These are phyloP conservation scores for Halophytophthora batemanensis DNA, from an alignment of 352 stramenopile species.

Conservation along the genomic window DNA sequence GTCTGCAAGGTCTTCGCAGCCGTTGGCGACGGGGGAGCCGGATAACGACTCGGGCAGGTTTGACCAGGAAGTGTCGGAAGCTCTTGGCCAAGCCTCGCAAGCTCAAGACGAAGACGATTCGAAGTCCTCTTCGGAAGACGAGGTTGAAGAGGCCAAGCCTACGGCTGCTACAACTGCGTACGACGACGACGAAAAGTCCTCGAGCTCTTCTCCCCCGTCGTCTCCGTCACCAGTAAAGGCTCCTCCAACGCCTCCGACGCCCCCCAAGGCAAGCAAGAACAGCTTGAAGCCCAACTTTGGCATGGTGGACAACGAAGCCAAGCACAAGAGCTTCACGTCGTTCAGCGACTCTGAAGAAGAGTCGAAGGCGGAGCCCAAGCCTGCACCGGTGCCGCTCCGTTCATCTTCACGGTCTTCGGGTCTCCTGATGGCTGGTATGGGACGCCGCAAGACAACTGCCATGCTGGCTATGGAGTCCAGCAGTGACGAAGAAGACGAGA, in stretches of 20 bases:
- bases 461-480: constrained; percentile 78
- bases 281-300: constrained; percentile 65
- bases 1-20: constrained; percentile 31
- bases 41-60: constrained; percentile 28
- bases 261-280: constrained; percentile 22
- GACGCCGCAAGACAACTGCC: constrained; percentile 59
- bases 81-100: constrained; percentile 22
- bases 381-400: constrained; percentile 38
- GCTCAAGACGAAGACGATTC: constrained; percentile 14
- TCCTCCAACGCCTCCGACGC: constrained; percentile 25
- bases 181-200: constrained; percentile 17
- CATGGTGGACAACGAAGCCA: constrained; percentile 60
- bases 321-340: constrained; percentile 79
- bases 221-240: constrained; percentile 15
- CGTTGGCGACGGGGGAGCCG: constrained; percentile 15
- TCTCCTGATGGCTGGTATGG: constrained; percentile 58
- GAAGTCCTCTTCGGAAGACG: constrained; percentile 9
- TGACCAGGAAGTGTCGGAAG: constrained; percentile 34
- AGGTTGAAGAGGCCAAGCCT: constrained; percentile 25
- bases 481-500: constrained; percentile 66
- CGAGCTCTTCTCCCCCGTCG: constrained; percentile 3
- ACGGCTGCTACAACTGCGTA: not conserved
- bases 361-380: constrained; percentile 64
- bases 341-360: constrained; percentile 86
- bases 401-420: constrained; percentile 38